Base-by-base conservation (phyloP, 1,139 yeast species). In the Blastobotrys aristatus region DNA sequence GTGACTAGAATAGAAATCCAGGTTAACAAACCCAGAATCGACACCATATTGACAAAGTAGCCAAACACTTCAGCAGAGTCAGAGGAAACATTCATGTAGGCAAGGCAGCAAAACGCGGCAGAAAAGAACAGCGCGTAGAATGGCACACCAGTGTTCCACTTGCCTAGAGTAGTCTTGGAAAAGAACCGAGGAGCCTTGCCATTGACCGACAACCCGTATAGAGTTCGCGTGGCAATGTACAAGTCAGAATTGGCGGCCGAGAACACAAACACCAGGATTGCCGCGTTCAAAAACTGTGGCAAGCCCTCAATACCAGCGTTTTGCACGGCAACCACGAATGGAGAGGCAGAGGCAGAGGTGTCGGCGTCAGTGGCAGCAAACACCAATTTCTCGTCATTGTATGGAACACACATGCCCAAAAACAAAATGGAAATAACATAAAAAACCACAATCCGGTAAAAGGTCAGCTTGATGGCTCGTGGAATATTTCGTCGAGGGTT, bases 401-500 rank as follows among this genome's bases (percentile, higher is more conserved):
- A 88, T 38, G 97, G 96, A 43, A 88, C 90, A 50, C 86, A 73
- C 58, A 88, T 67, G 26, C 97, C 96, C 62, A 87, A 77, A 69
- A 89, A 85, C 61, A 89, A 75, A 57, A 89, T 76, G 11, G 90
- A 81, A 14, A 84, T 73, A 61, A 90, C 80, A 74, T 86, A 90
- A 64, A 90, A 85, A 49, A 88, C 70, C 54, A 86, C 66, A 57
- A 90, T 87, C 68, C 97, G 79, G 70, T 80, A 76, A 56, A 88
- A 79, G 32, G 88, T 95, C 62, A 85, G 85, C 59, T 82, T 79
- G 60, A 87, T 85, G 29, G 96, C 96, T 51, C 76, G 75, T 50
- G 96, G 96, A 46, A 90, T 86, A 13, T 94, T 75, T 56, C 77
- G 80, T 63, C 85, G 75, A 49, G 97, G 96, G 66, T 86, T 84